A percentile compares a stretch with the other conserved stretches of the same genome.
phyloP scores from a whole-genome alignment of 2,329 filamentous ascomycete genomes.

The Cercospora janseana region DNA sequence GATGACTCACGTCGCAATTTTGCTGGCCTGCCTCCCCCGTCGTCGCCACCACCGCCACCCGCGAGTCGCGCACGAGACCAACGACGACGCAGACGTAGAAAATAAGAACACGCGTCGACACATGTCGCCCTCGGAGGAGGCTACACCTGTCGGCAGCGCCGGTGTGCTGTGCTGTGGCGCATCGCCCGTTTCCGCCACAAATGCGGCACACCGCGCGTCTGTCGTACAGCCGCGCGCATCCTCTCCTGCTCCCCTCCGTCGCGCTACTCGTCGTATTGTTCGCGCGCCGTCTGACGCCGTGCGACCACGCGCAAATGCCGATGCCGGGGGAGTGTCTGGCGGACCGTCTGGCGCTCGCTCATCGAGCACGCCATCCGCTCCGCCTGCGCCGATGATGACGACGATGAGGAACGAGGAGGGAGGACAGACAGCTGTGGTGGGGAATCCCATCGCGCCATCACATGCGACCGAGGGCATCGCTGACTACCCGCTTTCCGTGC shows the following conservation, averaged over 20 bases:
- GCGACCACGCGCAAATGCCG: not conserved
- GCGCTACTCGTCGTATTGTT: not conserved
- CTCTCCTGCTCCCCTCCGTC: not conserved
- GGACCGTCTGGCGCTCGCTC: no score
- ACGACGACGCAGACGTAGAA: no score
- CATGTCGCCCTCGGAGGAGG: no score
- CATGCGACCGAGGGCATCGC: constrained; percentile 2
- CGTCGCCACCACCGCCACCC: not conserved
- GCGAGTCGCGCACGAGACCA: not conserved
- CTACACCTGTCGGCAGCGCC: not conserved
- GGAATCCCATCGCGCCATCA: constrained; percentile 3
- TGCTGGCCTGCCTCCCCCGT: constrained; percentile 6
- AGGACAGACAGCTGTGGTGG: constrained; percentile 14
- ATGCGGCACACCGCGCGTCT: constrained; percentile 10
- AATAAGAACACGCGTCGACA: no score
- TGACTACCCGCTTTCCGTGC: not conserved
- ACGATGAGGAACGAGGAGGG: no score
- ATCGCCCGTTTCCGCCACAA: constrained; percentile 1
- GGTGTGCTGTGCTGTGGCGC: not conserved
- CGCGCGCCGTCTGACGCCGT: not conserved
- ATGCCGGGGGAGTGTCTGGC: not conserved
- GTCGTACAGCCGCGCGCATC: constrained; percentile 10
- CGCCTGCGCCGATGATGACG: constrained; percentile 3
- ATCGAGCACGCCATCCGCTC: not conserved
- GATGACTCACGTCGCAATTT: constrained; percentile 9